Conservation (phyloP, 257 asterid species). For the Nicotiana attenuata region DNA sequence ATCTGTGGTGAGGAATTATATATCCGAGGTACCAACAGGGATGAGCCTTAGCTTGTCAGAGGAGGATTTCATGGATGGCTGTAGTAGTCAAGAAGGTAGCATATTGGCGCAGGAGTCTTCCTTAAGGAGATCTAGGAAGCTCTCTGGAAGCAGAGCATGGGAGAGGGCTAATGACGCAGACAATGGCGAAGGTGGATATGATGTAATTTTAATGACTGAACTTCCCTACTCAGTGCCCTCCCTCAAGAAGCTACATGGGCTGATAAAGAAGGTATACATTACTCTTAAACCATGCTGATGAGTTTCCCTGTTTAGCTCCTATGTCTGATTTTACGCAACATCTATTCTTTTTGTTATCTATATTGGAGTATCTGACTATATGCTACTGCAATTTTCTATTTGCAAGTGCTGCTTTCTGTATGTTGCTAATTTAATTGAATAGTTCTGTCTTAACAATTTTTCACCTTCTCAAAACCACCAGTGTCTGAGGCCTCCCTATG, state of each 20-base stretch:
- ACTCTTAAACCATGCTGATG: background rate
- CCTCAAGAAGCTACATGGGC: slow-evolving; percentile 30
- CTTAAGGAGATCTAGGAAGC: slow-evolving; percentile 31
- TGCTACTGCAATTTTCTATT: background rate
- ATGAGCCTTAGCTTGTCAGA: slow-evolving; percentile 33
- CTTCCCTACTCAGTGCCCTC: slow-evolving; percentile 30
- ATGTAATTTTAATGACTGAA: slow-evolving; percentile 31
- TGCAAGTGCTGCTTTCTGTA: background rate
- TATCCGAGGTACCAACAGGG: slow-evolving; percentile 30
- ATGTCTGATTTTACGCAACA: background rate
- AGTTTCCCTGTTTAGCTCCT: background rate
- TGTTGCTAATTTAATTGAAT: background rate
- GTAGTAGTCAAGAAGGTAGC: slow-evolving; percentile 36
- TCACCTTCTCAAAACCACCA: background rate
- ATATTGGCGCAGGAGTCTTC: slow-evolving; percentile 30
- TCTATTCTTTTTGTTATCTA: background rate
- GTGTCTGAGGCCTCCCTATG: slow-evolving; percentile 39
- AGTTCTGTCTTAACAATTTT: background rate
- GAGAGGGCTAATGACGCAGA: slow-evolving; percentile 29
- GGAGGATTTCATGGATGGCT: slow-evolving; percentile 35
- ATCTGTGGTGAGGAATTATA: slow-evolving; percentile 26
- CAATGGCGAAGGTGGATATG: slow-evolving; percentile 32
- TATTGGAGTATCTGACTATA: background rate
- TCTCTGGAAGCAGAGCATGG: slow-evolving; percentile 41
- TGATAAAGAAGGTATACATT: slow-evolving; percentile 24